These are phyloP conservation scores for Umbelopsis vinacea DNA, from an alignment of 192 early-diverging fungal species.

Conservation along the genomic window DNA sequence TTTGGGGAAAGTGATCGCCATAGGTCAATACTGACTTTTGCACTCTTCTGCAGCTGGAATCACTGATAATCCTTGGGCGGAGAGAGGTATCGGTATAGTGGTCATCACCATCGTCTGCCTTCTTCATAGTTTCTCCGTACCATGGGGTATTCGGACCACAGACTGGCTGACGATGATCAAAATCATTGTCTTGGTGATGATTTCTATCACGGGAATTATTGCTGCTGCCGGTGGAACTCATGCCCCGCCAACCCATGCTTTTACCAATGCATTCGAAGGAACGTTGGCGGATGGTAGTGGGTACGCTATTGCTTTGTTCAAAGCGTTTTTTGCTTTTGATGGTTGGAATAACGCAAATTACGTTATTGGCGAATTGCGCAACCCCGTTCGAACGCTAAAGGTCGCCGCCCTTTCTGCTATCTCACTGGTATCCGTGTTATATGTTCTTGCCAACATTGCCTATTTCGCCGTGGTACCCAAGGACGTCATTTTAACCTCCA, in stretches of 20 bases:
- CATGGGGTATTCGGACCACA: slow-evolving; percentile 52
- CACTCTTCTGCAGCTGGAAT: background rate
- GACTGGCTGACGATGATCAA: slow-evolving; percentile 57
- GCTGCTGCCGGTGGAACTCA: slow-evolving; percentile 48
- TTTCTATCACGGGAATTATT: slow-evolving; percentile 53
- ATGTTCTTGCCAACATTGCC: slow-evolving; percentile 65
- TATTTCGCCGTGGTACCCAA: slow-evolving; percentile 66
- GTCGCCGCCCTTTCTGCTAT: slow-evolving; percentile 60
- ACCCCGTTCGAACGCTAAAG: slow-evolving; percentile 62
- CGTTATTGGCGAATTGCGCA: slow-evolving; percentile 63
- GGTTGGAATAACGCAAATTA: slow-evolving; percentile 66
- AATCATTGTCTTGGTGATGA: slow-evolving; percentile 51
- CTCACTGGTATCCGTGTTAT: slow-evolving; percentile 53
- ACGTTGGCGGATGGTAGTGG: slow-evolving; percentile 46
- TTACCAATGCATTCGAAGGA: slow-evolving; percentile 51
- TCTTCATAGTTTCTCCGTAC: slow-evolving; percentile 51
- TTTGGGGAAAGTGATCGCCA: background rate
- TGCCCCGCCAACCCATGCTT: slow-evolving; percentile 42
- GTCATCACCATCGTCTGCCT: slow-evolving; percentile 48
- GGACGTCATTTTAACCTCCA: slow-evolving; percentile 53
- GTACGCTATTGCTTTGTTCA: slow-evolving; percentile 55
- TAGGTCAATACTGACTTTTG: background rate
- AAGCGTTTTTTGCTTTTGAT: slow-evolving; percentile 65
- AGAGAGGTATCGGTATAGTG: slow-evolving; percentile 52
- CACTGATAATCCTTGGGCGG: slow-evolving; percentile 44